Percentiles rank a stretch among this genome's conserved stretches.
Conservation (phyloP, 1,284 basidiomycete species). For the Apiotrichum akiyoshidainum region DNA sequence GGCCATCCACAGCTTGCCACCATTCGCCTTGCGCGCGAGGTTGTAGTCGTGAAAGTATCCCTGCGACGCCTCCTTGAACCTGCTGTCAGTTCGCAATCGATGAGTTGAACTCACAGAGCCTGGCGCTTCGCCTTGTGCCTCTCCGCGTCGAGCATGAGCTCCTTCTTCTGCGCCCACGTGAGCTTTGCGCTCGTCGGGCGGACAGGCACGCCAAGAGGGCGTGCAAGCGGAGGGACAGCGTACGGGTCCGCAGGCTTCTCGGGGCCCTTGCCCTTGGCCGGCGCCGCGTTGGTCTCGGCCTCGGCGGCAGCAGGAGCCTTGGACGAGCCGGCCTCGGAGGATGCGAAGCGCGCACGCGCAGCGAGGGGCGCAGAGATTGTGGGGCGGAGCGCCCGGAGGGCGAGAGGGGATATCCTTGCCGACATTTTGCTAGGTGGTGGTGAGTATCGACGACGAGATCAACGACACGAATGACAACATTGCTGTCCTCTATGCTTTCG, state of each 20-base stretch:
- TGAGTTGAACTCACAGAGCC: constrained; percentile 60
- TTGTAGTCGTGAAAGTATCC: constrained; percentile 91
- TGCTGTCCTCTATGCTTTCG: no score
- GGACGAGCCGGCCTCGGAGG: constrained; percentile 4
- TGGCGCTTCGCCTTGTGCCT: constrained; percentile 67
- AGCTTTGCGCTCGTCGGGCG: constrained; percentile 59
- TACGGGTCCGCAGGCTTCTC: constrained; percentile 16
- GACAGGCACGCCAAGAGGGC: constrained; percentile 70
- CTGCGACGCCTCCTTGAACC: constrained; percentile 77
- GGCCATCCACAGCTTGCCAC: constrained; percentile 94
- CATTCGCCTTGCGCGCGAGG: constrained; percentile 62
- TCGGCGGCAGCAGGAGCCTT: not conserved
- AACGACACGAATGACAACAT: not conserved
- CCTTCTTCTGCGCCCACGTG: constrained; percentile 65
- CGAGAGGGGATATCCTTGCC: not conserved
- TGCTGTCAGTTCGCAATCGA: constrained; percentile 40
- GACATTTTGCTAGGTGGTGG: no score
- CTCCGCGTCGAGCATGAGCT: constrained; percentile 70
- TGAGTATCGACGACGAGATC: no score
- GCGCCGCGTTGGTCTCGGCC: not conserved
- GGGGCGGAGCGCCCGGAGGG: not conserved
- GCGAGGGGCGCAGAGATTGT: not conserved
- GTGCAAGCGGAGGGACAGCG: constrained; percentile 34
- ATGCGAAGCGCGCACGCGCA: constrained; percentile 1
- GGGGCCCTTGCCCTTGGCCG: not conserved